phyloP scores from a whole-genome alignment of 495 filamentous ascomycete genomes.

The Penicillium alfredii region DNA sequence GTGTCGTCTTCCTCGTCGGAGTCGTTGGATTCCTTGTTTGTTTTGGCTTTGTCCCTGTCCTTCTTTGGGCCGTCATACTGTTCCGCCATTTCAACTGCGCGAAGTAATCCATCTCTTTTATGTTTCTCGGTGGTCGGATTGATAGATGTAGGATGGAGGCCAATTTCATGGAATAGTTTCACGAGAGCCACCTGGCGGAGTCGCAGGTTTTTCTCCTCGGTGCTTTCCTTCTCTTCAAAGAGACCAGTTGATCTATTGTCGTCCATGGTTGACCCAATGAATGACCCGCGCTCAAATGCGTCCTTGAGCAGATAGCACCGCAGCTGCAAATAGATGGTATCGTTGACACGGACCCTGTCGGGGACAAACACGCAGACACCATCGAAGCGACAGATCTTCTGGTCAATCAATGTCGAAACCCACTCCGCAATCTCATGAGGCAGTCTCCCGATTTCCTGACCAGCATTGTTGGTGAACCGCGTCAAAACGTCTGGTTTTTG shows the following conservation, averaged over 20 bases:
- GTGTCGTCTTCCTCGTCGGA: slow-evolving; percentile 71
- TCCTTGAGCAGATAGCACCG: slow-evolving; percentile 67
- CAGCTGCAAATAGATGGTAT: slow-evolving; percentile 86
- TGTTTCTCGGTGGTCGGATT: slow-evolving; percentile 74
- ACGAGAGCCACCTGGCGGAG: slow-evolving; percentile 82
- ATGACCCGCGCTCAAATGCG: slow-evolving; percentile 60
- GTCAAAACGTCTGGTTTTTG: slow-evolving; percentile 78
- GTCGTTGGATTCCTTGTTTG: slow-evolving; percentile 38
- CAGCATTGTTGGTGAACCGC: slow-evolving; percentile 77
- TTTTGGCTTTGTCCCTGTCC: slow-evolving; percentile 31
- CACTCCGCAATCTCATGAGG: slow-evolving; percentile 87
- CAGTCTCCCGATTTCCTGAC: slow-evolving; percentile 82
- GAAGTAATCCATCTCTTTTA: slow-evolving; percentile 73
- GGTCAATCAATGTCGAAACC: slow-evolving; percentile 90
- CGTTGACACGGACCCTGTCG: slow-evolving; percentile 78
- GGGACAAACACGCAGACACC: slow-evolving; percentile 86
- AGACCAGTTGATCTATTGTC: slow-evolving; percentile 66
- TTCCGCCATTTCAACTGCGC: slow-evolving; percentile 80
- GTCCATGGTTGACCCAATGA: slow-evolving; percentile 47
- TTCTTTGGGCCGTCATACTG: slow-evolving; percentile 67
- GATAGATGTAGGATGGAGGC: slow-evolving; percentile 63
- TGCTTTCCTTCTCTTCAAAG: slow-evolving; percentile 78
- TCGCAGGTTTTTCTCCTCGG: slow-evolving; percentile 79
- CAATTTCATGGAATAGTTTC: slow-evolving; percentile 83
- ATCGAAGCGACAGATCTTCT: slow-evolving; percentile 82